Conservation (phyloP, 108 stramenopile species). For the Pseudonitzschia pungens region DNA sequence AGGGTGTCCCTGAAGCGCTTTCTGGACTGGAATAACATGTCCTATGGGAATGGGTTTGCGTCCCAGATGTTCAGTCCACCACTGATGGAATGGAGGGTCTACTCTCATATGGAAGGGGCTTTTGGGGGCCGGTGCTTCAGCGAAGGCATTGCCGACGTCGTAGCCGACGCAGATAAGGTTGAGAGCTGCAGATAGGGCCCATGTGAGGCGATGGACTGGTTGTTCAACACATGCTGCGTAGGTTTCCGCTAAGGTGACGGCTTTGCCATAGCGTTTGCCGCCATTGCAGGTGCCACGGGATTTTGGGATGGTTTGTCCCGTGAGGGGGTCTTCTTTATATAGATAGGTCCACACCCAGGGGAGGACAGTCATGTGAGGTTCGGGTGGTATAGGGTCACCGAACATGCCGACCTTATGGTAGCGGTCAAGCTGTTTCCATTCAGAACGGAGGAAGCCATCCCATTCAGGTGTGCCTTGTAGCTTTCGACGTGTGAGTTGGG, state of each 20-base stretch:
- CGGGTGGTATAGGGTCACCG: no score
- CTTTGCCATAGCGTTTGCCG: neutral
- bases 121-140: constrained; percentile 19
- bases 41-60: constrained; percentile 23
- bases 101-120: constrained; percentile 22
- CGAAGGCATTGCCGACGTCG: constrained; percentile 37
- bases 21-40: constrained; percentile 18
- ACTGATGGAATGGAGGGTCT: constrained; percentile 20
- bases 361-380: no score
- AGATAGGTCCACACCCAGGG: no score
- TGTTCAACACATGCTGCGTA: constrained; percentile 22
- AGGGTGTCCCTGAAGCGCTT: neutral
- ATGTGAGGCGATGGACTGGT: constrained; percentile 28
- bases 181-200: constrained; percentile 19
- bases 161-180: constrained; percentile 22
- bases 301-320: no score
- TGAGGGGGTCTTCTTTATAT: no score
- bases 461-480: no score
- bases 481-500: no score
- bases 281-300: no score
- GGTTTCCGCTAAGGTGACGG: constrained; percentile 6
- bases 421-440: no score
- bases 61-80: constrained; percentile 22
- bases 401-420: no score
- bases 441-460: no score